A percentile compares a stretch with the other conserved stretches of the same genome.
Evolutionary conservation across 768 basidiomycete genomes (phyloP).

Genomic region (Boletellus sp.): DNA sequence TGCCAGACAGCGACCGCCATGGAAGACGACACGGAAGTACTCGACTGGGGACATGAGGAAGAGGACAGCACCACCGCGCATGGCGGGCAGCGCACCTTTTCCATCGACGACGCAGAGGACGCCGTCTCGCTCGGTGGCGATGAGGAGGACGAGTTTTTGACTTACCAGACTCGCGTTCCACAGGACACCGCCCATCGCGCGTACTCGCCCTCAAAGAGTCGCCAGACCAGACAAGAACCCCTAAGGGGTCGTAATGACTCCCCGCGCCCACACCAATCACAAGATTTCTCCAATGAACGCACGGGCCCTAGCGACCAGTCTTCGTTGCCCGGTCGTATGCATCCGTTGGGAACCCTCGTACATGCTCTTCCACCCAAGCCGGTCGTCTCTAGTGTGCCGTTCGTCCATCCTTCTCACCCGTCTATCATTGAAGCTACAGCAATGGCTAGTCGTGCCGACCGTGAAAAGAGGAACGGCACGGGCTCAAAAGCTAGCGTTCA

Average conservation of each 20-base stretch:
- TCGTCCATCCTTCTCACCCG: conserved; percentile 52
- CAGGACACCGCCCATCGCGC: conserved; percentile 21
- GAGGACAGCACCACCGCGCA: conserved; percentile 40
- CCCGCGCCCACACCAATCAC: conserved; percentile 5
- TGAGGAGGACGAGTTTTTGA: conserved; percentile 60
- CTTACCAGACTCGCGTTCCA: conserved; percentile 37
- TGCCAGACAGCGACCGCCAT: conserved; percentile 33
- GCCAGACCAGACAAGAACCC: conserved; percentile 15
- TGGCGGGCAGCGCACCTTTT: conserved; percentile 34
- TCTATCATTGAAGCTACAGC: conserved; percentile 59
- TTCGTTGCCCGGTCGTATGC: conserved; percentile 21
- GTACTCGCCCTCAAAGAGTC: conserved; percentile 19
- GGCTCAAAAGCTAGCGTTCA: conserved; percentile 18
- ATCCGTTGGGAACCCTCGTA: conserved; percentile 42
- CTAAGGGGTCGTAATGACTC: conserved; percentile 1
- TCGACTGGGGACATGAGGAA: conserved; percentile 67
- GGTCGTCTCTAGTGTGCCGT: conserved; percentile 46
- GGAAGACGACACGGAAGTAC: conserved; percentile 64
- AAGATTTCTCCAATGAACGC: conserved; percentile 8
- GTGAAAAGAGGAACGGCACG: conserved; percentile 42
- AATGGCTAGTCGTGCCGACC: conserved; percentile 47
- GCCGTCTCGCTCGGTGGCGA: conserved; percentile 72
- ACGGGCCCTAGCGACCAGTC: conserved; percentile 20
- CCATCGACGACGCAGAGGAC: conserved; percentile 48
- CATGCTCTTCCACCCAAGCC: conserved; percentile 72